Evolutionary conservation across 176 grass and related monocot species (phyloP), one percentile per base, ranked within the genome.

Genomic region (Olyra latifolia): DNA sequence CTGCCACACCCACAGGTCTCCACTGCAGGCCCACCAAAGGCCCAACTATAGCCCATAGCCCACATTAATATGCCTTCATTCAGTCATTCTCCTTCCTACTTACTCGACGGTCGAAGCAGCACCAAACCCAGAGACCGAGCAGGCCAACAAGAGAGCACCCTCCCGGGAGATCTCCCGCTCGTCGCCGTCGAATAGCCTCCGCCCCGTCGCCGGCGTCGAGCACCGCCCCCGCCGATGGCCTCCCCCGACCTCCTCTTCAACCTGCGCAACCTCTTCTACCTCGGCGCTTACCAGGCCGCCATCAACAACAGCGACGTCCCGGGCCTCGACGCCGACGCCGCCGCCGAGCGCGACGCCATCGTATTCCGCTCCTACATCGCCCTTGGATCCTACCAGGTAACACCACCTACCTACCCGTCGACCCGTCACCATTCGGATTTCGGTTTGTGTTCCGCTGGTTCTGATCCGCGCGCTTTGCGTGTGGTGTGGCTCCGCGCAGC

Each of bases 331-430:
- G 39, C 84, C 55, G 90, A 91, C 60, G 90, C 91, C 16, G 87
- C 88, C 24, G 59, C 92, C 79, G 93, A 99, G 88, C 97, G 93
- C 84, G 92, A 96, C 70, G 54, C 83, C 69, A 86, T 99, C 79
- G 93, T 99, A 43, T 93, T 93, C 68, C 97, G 93, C 79, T 95
- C 97, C 72, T 99, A 99, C 82, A 88, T 99, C 79, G 97, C 91
- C 7, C 88, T 99, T n/a, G 90, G 97, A 0, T 95, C 97, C 62
- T 91, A 99, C 70, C 88, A 99, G 97, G 96, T 99, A 23, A n/a
- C 25, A 20, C 11, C 24, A 14, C 57, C 57, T 60, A 28, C 32
- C 32, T 35, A 4, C 32, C 27, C 24, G 11, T 23, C 57, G 23
- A 28, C 12, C 57, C 12, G 11, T 23, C 24, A 23, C 27, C 11